A percentile compares a stretch with the other conserved stretches of the same genome.
Evolutionary conservation across 2,329 filamentous ascomycete species (phyloP).

Genomic region (Simplicillium aogashimaense): DNA sequence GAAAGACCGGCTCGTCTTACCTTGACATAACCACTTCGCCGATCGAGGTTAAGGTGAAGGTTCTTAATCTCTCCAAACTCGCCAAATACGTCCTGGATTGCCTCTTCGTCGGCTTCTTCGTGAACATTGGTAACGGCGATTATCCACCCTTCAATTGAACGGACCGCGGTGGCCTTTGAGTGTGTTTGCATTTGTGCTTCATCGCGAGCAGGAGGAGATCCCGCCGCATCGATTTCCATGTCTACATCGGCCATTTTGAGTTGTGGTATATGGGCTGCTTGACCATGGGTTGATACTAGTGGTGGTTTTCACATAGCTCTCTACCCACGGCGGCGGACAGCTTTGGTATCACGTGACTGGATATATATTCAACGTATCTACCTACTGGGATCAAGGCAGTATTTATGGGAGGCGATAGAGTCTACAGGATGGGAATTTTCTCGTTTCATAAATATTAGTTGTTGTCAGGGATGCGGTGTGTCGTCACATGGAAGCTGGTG

Average conservation of each 20-base stretch:
- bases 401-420: no score
- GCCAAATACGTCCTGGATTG: slow-evolving; percentile 70
- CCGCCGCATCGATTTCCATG: slow-evolving; percentile 46
- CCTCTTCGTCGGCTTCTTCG: slow-evolving; percentile 78
- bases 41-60: slow-evolving; percentile 71
- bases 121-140: slow-evolving; percentile 79
- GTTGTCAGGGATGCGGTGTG: no score
- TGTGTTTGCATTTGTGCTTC: slow-evolving; percentile 61
- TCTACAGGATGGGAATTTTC: no score
- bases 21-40: slow-evolving; percentile 80
- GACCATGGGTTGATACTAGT: neutral
- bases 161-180: slow-evolving; percentile 67
- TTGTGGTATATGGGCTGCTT: neutral
- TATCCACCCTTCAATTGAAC: slow-evolving; percentile 86
- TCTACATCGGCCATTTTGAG: slow-evolving; percentile 41
- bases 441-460: no score
- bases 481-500: no score
- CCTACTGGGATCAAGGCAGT: no score
- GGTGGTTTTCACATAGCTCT: neutral
- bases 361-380: no score
- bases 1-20: slow-evolving; percentile 28
- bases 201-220: slow-evolving; percentile 33
- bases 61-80: slow-evolving; percentile 86
- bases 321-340: no score
- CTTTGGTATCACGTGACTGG: neutral